Evolutionary conservation across 495 filamentous ascomycete species (phyloP).

Genomic region (Daldinia decipiens): DNA sequence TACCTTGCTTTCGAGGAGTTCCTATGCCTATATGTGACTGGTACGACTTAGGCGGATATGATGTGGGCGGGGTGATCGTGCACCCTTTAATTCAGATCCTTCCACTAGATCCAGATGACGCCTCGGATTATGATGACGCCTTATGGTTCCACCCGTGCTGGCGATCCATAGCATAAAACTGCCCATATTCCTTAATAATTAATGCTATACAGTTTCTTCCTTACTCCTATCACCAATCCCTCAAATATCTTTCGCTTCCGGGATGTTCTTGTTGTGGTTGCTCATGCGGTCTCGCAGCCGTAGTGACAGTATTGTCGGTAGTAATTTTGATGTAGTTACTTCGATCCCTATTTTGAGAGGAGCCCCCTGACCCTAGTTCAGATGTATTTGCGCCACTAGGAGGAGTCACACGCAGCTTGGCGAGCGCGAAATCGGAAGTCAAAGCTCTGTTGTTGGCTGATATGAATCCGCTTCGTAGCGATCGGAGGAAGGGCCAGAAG

Average conservation of each 20-base stretch:
- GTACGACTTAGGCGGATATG: background rate
- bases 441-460: conserved; percentile 40
- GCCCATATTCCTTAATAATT: background rate
- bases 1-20: background rate
- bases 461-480: conserved; percentile 42
- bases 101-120: background rate
- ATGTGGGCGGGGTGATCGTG: background rate
- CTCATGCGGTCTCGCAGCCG: conserved; percentile 8
- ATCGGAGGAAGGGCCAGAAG: conserved; percentile 47
- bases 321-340: conserved; percentile 41
- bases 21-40: background rate
- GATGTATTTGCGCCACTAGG: conserved; percentile 15
- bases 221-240: conserved; percentile 28
- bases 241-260: conserved; percentile 35
- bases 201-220: background rate
- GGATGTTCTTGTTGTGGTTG: conserved; percentile 1
- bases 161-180: background rate
- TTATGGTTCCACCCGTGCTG: background rate
- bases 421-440: conserved; percentile 34
- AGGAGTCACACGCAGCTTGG: conserved; percentile 25
- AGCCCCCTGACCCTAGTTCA: conserved; percentile 24
- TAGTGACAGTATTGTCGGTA: conserved; percentile 37
- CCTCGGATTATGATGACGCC: background rate
- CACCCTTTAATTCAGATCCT: background rate
- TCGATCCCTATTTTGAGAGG: conserved; percentile 31